Base-by-base conservation (phyloP, 2,329 filamentous ascomycete species). In the Aspergillus bombycis region DNA sequence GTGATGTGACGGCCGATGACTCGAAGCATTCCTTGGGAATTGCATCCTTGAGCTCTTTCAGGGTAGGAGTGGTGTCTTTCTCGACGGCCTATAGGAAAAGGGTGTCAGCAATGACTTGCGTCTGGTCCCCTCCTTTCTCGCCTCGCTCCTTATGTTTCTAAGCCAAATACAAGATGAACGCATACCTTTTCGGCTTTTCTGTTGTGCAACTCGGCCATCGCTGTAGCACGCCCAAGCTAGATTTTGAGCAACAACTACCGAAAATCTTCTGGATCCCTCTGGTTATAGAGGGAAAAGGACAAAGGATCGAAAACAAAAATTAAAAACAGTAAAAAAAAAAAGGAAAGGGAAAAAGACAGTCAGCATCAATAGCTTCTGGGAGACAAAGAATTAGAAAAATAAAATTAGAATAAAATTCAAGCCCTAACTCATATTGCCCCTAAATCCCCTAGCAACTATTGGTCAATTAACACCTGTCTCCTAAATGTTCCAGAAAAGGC, bases 11-110 rank as follows among this genome's bases (percentile, higher is more conserved):
- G 55, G 82, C 79, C 32, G 84, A 84, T 4, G 85, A 84, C 72
- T 86, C 74, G 77, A 89, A 88, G 81, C 87, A 89, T 72, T 89
- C 82, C 19, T 82, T 77, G 30, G 87, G 87, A 66, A 89, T 89
- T 58, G 86, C 83, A 69, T 83, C 69, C 50, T 68, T 71, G 65
- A 76, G 68, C 19, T 67, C 56, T 34, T 67, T 62, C 34, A 70
- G 60, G 34, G 52, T 69, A 36, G 68, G 63, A 34, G 32, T 55
- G 34, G 30, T 38, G 32, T 55, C 52, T 21, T 55, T 67, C 23
- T 26, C 28, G 11, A 38, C 34, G 16, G 52, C n/a, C 52, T 55
- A 23, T 19, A 26, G 32, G 7, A 19, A 3, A 21, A 23, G 32
- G 36, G 21, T 38, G 52, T 55, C n/a, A 55, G 52, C 52, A 38